Percentiles rank a stretch among this genome's conserved stretches.
Evolutionary conservation across 169 alveolate genomes (phyloP).

Genomic region (Amoebophrya sp.): DNA sequence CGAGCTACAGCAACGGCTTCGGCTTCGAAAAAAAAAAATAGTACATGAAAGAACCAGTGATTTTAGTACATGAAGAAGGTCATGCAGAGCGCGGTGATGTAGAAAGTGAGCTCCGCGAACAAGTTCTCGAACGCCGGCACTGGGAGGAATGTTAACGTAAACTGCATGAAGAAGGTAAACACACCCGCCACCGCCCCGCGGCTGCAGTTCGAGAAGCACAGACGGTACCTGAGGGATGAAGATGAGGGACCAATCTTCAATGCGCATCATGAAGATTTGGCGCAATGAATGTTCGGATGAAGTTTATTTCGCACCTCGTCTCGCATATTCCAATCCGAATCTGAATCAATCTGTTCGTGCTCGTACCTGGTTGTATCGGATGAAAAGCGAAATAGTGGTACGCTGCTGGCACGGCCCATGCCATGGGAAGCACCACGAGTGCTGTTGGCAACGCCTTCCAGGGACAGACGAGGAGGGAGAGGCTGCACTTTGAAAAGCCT

Average conservation of each 20-base stretch:
- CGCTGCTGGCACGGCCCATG: neutral
- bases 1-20: neutral
- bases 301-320: neutral
- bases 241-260: neutral
- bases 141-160: neutral
- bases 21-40: neutral
- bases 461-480: neutral
- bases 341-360: neutral
- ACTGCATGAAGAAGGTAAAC: neutral
- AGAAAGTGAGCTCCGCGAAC: neutral
- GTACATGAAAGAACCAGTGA: neutral
- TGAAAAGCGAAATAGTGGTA: neutral
- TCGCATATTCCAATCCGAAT: neutral
- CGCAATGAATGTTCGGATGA: neutral
- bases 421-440: neutral
- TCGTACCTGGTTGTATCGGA: too few relatives aligned
- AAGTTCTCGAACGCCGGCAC: neutral
- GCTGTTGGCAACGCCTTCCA: neutral
- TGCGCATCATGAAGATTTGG: neutral
- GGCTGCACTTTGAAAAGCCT: neutral
- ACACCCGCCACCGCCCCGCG: neutral
- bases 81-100: conserved; percentile 1
- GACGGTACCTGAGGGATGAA: neutral
- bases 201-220: neutral
- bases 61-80: neutral